These are phyloP conservation scores for Pestalotiopsis sp. DNA, from an alignment of 2,329 filamentous ascomycete genomes.

Conservation along the genomic window DNA sequence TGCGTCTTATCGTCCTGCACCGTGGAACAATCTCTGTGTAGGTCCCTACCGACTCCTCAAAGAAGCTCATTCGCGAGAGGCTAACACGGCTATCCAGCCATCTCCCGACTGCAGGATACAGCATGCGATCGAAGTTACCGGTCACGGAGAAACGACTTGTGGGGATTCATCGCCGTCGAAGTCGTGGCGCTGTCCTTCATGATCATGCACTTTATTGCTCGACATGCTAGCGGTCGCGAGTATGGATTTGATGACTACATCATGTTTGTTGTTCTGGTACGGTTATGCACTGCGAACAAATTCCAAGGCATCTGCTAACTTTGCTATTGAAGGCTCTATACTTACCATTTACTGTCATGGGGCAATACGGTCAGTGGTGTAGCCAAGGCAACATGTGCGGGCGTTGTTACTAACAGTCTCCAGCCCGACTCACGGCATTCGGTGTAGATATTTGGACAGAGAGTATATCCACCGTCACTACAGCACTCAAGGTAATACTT, in stretches of 20 bases:
- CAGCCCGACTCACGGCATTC: constrained; percentile 32
- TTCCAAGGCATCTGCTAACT: constrained; percentile 33
- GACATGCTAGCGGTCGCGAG: constrained; percentile 33
- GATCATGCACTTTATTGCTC: constrained; percentile 38
- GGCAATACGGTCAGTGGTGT: constrained; percentile 32
- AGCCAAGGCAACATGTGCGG: neutral
- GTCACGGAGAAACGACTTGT: constrained; percentile 34
- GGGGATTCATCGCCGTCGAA: constrained; percentile 39
- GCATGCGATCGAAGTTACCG: constrained; percentile 34
- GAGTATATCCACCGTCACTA: constrained; percentile 26
- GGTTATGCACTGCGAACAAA: constrained; percentile 10
- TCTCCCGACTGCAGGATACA: constrained; percentile 33
- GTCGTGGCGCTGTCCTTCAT: constrained; percentile 36
- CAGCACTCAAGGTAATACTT: constrained; percentile 25
- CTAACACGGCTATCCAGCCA: constrained; percentile 23
- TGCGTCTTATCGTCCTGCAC: constrained; percentile 30
- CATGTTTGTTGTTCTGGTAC: constrained; percentile 37
- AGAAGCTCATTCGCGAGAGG: neutral
- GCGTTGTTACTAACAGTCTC: neutral
- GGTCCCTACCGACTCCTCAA: neutral
- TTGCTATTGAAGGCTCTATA: constrained; percentile 28
- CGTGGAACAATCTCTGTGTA: constrained; percentile 29
- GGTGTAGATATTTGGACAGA: constrained; percentile 43
- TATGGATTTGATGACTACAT: constrained; percentile 43
- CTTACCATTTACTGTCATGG: constrained; percentile 32